phyloP scores from a whole-genome alignment of 2,329 filamentous ascomycete genomes.

The Aspergillus aculeatinus region DNA sequence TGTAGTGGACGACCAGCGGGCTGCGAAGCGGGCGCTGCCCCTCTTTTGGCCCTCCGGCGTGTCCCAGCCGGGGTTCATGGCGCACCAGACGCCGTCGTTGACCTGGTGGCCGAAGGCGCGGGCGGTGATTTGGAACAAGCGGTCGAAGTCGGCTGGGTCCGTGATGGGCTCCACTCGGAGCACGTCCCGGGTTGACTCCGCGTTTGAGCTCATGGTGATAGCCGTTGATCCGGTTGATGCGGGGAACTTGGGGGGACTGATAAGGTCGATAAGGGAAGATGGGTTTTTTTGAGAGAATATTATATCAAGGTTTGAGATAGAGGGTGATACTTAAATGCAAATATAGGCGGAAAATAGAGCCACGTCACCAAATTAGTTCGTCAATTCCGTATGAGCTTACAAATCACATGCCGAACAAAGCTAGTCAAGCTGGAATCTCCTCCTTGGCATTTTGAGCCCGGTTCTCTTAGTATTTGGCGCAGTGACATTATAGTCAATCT shows the following conservation, averaged over 20 bases:
- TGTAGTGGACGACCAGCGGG: conserved; percentile 42
- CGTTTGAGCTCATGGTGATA: neutral
- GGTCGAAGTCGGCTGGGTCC: neutral
- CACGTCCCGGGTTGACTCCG: neutral
- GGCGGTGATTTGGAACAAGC: conserved; percentile 14
- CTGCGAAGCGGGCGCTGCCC: conserved; percentile 40
- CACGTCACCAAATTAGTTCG: no score
- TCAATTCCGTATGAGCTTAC: no score
- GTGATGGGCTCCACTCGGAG: conserved; percentile 18
- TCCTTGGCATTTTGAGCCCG: no score
- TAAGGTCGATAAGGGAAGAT: neutral
- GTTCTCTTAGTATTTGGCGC: no score
- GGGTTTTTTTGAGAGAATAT: no score
- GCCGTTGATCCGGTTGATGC: neutral
- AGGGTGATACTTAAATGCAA: no score
- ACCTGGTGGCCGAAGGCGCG: conserved; percentile 51
- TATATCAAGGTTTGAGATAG: no score
- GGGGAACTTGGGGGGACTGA: neutral
- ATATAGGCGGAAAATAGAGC: no score
- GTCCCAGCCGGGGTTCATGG: conserved; percentile 57
- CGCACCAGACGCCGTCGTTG: conserved; percentile 52
- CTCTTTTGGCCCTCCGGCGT: conserved; percentile 45
- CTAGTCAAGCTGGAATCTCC: no score
- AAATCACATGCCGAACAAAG: no score
- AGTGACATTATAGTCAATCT: no score